A percentile compares a stretch with the other conserved stretches of the same genome.
These are phyloP conservation scores for Prunus armeniaca DNA, from an alignment of 306 rosid genomes.

Conservation along the genomic window DNA sequence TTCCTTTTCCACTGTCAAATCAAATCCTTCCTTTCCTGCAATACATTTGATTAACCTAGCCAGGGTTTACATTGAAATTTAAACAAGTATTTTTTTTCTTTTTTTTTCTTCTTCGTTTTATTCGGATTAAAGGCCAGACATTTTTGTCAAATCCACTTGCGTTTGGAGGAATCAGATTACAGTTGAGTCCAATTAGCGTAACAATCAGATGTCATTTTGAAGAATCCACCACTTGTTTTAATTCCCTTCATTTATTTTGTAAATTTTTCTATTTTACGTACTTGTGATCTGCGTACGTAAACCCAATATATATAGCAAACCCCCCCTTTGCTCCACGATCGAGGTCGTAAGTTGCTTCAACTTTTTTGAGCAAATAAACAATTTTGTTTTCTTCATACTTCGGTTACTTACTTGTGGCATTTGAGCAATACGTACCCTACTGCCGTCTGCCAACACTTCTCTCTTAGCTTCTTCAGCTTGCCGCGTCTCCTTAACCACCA, in stretches of 20 bases:
- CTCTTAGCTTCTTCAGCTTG: constrained; percentile 6
- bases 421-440: neutral
- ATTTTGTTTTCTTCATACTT: neutral
- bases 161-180: constrained; percentile 15
- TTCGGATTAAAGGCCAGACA: constrained; percentile 15
- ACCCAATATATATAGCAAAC: neutral
- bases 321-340: constrained; percentile 12
- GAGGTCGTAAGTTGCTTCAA: constrained; percentile 4
- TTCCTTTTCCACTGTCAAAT: neutral
- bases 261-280: neutral
- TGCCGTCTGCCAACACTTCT: neutral
- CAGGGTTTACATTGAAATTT: neutral
- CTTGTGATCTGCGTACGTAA: too few relatives aligned
- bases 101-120: neutral
- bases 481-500: constrained; percentile 6
- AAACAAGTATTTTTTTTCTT: neutral
- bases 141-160: constrained; percentile 29
- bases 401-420: neutral
- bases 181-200: constrained; percentile 18
- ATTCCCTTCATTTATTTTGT: neutral
- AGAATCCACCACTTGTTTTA: constrained; percentile 31
- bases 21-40: neutral
- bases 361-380: neutral
- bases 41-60: neutral
- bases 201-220: constrained; percentile 25